Conservation (phyloP, 768 basidiomycete species). For the Suillus plorans region DNA sequence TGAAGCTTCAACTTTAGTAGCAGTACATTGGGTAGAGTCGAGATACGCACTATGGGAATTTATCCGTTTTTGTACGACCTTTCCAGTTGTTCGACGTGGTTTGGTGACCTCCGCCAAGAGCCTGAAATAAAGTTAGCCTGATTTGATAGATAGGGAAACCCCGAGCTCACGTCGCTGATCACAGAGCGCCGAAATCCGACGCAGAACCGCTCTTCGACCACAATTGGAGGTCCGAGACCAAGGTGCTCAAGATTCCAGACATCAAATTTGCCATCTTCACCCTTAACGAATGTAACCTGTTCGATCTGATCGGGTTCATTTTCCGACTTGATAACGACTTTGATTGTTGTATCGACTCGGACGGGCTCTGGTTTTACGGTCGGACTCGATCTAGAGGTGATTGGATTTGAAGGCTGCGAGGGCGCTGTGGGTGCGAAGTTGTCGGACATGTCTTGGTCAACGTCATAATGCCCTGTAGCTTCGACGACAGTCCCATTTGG, state of each 20-base stretch:
- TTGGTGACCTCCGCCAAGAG: background rate
- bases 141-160: background rate
- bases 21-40: background rate
- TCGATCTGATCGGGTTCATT: background rate
- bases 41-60: constrained; percentile 1
- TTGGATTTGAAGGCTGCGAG: background rate
- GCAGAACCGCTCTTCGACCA: constrained; percentile 8
- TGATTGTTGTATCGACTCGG: background rate
- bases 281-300: constrained; percentile 5
- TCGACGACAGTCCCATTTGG: background rate
- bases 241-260: constrained; percentile 11
- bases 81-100: constrained; percentile 1
- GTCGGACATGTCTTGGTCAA: background rate
- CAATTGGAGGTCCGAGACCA: constrained; percentile 10
- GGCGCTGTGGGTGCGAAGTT: background rate
- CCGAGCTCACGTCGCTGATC: constrained; percentile 14
- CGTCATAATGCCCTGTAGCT: background rate
- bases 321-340: constrained; percentile 11
- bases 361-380: background rate
- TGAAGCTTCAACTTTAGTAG: background rate
- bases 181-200: constrained; percentile 17
- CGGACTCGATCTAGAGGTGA: no score
- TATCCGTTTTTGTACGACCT: background rate
- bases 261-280: constrained; percentile 11
- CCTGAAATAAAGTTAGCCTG: background rate